Conservation (phyloP, 139 green algal species). For the Axilococcus clingmanii region DNA sequence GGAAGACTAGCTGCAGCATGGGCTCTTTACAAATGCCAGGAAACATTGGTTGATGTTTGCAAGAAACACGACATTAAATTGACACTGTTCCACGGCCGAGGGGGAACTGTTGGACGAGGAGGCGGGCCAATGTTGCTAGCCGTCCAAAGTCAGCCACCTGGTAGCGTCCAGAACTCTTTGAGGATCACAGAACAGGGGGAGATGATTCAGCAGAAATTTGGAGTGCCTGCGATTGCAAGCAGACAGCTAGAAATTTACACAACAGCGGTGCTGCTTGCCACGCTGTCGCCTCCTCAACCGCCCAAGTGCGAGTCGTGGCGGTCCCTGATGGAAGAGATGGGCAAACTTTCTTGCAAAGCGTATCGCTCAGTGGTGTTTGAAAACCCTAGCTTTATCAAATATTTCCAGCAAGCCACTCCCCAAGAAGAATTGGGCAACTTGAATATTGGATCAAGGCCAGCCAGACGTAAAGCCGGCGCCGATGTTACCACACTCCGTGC, state of each 20-base stretch:
- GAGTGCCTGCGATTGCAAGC: constrained; percentile 69
- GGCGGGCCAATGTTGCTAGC: constrained; percentile 90
- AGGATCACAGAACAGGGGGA: constrained; percentile 81
- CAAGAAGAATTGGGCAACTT: constrained; percentile 86
- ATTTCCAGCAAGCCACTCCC: constrained; percentile 85
- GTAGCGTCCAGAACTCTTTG: constrained; percentile 74
- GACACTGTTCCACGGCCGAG: constrained; percentile 93
- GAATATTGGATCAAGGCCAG: constrained; percentile 85
- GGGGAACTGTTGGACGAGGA: constrained; percentile 87
- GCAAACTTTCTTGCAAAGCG: constrained; percentile 39
- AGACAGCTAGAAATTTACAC: constrained; percentile 80
- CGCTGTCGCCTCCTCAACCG: constrained; percentile 47
- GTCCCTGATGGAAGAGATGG: constrained; percentile 72
- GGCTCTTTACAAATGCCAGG: constrained; percentile 71
- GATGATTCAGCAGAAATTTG: constrained; percentile 94
- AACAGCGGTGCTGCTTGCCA: constrained; percentile 67
- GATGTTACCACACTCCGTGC: constrained; percentile 74
- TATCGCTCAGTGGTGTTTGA: constrained; percentile 59
- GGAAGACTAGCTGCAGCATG: constrained; percentile 84
- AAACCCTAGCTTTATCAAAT: constrained; percentile 74
- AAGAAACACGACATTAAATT: constrained; percentile 34
- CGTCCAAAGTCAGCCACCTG: constrained; percentile 88
- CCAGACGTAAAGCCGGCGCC: constrained; percentile 35
- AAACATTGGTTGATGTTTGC: constrained; percentile 48
- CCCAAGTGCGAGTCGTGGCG: constrained; percentile 51